These are phyloP conservation scores for Willaertia magna DNA, from an alignment of 208 protist species.

Conservation along the genomic window DNA sequence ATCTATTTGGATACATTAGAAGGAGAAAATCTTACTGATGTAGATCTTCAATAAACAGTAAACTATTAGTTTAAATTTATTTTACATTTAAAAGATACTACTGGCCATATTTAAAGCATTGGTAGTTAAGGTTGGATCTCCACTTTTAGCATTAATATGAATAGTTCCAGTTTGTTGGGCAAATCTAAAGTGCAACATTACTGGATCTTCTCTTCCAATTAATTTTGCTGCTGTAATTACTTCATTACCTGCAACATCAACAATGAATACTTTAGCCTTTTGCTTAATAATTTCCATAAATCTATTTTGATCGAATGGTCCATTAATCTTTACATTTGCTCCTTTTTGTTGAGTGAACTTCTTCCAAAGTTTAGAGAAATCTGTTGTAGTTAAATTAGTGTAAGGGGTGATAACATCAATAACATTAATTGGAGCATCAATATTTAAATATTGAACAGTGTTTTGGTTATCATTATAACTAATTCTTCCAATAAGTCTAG, in stretches of 20 bases:
- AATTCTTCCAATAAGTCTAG: background rate
- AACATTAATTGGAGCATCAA: background rate
- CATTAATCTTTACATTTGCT: background rate
- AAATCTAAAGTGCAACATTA: background rate
- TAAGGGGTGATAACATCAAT: background rate
- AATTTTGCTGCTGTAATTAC: background rate
- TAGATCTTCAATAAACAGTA: background rate
- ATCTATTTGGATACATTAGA: conserved; percentile 7
- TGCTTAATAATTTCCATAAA: background rate
- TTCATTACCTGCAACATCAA: background rate
- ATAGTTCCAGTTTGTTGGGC: background rate
- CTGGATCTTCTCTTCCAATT: background rate
- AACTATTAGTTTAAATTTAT: background rate
- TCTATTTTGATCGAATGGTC: background rate
- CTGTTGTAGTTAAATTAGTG: background rate
- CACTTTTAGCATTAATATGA: background rate
- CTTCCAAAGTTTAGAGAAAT: background rate
- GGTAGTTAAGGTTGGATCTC: background rate
- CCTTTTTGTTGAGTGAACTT: background rate
- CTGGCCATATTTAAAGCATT: background rate
- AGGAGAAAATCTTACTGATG: background rate
- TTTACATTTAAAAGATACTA: background rate
- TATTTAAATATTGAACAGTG: background rate
- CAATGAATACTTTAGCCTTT: background rate
- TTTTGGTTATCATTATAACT: background rate